These are phyloP conservation scores for Mortierella sp. DNA, from an alignment of 371 early-diverging fungal species.

Conservation along the genomic window DNA sequence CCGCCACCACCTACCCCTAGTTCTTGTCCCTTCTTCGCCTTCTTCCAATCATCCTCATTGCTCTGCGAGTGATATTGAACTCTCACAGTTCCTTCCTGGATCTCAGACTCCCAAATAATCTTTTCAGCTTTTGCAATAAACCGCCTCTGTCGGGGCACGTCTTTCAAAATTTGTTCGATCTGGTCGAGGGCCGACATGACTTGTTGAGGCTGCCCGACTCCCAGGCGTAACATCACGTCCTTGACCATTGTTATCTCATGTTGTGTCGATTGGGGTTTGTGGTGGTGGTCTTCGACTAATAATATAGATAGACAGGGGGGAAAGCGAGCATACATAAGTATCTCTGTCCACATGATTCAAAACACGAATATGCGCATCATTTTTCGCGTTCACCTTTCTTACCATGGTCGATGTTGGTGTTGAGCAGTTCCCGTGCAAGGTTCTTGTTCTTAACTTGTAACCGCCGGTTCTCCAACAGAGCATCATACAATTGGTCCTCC, in stretches of 20 bases:
- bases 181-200: constrained; percentile 32
- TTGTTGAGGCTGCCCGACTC: constrained; percentile 23
- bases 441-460: constrained; percentile 31
- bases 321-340: not conserved
- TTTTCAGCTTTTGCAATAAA: constrained; percentile 42
- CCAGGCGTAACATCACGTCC: constrained; percentile 18
- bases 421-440: constrained; percentile 23
- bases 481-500: constrained; percentile 23
- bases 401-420: constrained; percentile 17
- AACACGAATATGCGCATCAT: not conserved
- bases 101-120: constrained; percentile 52
- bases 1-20: not conserved
- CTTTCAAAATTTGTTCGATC: constrained; percentile 23
- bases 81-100: constrained; percentile 28
- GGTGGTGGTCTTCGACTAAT: constrained; percentile 10
- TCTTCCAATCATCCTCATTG: not conserved
- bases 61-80: constrained; percentile 20
- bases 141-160: constrained; percentile 21
- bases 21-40: not conserved
- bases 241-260: constrained; percentile 25
- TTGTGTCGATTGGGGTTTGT: not conserved
- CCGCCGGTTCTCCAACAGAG: constrained; percentile 28
- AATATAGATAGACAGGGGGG: not conserved
- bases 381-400: not conserved
- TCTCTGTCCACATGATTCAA: not conserved